Evolutionary conservation across 2,329 filamentous ascomycete genomes (phyloP).

Genomic region (Fusarium nodosum): DNA sequence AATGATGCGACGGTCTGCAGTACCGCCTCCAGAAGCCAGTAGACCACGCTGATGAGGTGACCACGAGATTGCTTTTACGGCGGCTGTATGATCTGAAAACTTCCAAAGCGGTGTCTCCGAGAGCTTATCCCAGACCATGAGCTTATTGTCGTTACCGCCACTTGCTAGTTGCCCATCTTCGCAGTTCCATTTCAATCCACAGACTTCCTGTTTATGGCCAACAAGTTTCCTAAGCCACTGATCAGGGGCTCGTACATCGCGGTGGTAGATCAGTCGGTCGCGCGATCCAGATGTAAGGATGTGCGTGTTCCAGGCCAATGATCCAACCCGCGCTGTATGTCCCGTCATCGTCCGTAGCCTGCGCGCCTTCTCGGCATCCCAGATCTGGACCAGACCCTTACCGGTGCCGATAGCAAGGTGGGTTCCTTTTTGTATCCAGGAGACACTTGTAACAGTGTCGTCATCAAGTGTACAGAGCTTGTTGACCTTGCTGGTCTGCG

Average conservation of each 20-base stretch:
- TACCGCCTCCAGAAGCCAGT: conserved; percentile 95
- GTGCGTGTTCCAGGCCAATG: conserved; percentile 97
- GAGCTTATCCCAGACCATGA: conserved; percentile 98
- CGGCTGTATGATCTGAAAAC: conserved; percentile 93
- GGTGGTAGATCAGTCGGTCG: conserved; percentile 93
- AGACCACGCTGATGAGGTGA: conserved; percentile 95
- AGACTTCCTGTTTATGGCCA: conserved; percentile 98
- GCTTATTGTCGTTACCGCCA: conserved; percentile 97
- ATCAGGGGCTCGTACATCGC: conserved; percentile 92
- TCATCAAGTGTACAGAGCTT: conserved; percentile 94
- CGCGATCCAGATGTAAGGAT: conserved; percentile 96
- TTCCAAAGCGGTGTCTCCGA: conserved; percentile 93
- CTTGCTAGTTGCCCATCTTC: conserved; percentile 95
- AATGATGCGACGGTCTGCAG: conserved; percentile 94
- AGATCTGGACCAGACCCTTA: conserved; percentile 96
- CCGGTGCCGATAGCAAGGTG: conserved; percentile 96
- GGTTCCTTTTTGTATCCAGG: conserved; percentile 97
- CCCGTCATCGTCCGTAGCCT: conserved; percentile 96
- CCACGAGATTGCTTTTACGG: conserved; percentile 98
- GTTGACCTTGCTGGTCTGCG: conserved; percentile 88
- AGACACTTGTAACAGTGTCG: conserved; percentile 95
- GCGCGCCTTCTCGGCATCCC: conserved; percentile 90
- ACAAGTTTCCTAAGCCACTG: conserved; percentile 89
- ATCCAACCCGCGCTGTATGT: conserved; percentile 92
- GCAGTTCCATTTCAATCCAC: conserved; percentile 95